Evolutionary conservation across 2,329 filamentous ascomycete genomes (phyloP), one percentile per base, ranked within the genome.

Genomic region (Ploettnerulaceae sp.): DNA sequence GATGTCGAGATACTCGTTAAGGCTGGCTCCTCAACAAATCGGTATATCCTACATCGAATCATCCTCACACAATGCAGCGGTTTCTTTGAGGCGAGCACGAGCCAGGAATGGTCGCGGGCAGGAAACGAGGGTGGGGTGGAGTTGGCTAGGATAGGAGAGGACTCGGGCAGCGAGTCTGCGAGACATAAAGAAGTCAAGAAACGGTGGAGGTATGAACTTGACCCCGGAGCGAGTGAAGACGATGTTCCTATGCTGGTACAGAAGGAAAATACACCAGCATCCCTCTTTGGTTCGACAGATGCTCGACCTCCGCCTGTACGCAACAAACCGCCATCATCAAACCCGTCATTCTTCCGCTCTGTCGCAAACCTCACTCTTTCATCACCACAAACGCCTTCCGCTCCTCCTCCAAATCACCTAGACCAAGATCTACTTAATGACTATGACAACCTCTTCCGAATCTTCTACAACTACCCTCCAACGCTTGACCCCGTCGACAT

Each of bases 401-500:
- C 55, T 17, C 67, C 74, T 18, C 61, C 62, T 15, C 67, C 77
- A 12, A 77, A 74, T 11, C 75, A 78, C 48, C 74, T 79, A 36
- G 79, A 88, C 44, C 72, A 87, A 59, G 87, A 94, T 54, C 76
- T 89, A 17, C 75, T 96, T 36, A 86, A 88, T 57, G 88, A 96
- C 69, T 96, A 97, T 67, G 89, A 95, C 65, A 96, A 96, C 65
- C 76, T 97, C 17, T 94, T 97, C 65, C 86, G 90, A 59, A 85
- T 93, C 52, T 95, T 96, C 72, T 97, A 97, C 74, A 95, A 96
- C 66, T 87, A 94, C 64, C 72, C 89, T 0, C 91, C 91, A 0
- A 63, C 81, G 0, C 76, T 97, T 24, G 90, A 95, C 67, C 77
- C 79, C 20, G 76, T 93, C 65, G 95, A 93, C 65, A 95, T 97